These are phyloP conservation scores for Tuber brumale DNA, from an alignment of 495 filamentous ascomycete genomes.

Conservation along the genomic window DNA sequence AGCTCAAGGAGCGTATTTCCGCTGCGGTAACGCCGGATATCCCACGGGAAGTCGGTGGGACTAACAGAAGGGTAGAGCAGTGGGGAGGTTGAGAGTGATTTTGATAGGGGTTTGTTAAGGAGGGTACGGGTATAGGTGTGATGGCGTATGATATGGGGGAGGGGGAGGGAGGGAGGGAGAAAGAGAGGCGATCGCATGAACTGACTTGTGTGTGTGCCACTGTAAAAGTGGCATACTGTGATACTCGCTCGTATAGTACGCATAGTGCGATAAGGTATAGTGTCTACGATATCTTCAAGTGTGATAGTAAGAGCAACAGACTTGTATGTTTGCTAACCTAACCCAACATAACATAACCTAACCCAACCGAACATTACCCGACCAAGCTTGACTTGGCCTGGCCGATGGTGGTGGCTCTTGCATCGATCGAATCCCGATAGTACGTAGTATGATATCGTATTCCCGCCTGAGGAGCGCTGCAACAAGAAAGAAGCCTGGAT, in stretches of 20 bases:
- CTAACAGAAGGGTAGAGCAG: conserved; percentile 11
- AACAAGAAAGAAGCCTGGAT: background rate
- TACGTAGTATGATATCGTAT: background rate
- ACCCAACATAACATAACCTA: background rate
- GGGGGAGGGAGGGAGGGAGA: background rate
- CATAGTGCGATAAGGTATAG: background rate
- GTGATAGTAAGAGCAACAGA: background rate
- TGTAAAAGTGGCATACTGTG: background rate
- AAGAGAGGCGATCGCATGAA: background rate
- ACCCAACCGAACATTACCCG: background rate
- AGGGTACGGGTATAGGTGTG: background rate
- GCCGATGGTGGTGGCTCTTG: background rate
- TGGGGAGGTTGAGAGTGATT: conserved; percentile 7
- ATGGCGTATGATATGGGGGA: background rate
- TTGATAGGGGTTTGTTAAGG: conserved; percentile 5
- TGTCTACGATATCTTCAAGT: background rate
- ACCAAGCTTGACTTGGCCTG: background rate
- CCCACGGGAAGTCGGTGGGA: background rate
- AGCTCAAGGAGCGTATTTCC: conserved; percentile 6
- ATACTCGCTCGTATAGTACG: too few species aligned
- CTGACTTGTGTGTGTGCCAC: background rate
- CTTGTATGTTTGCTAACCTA: background rate
- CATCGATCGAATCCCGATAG: background rate
- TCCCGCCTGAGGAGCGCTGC: background rate
- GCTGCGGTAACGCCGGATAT: background rate